These are phyloP conservation scores for Penicillium sp. DNA, from an alignment of 2,329 filamentous ascomycete species.

Conservation along the genomic window DNA sequence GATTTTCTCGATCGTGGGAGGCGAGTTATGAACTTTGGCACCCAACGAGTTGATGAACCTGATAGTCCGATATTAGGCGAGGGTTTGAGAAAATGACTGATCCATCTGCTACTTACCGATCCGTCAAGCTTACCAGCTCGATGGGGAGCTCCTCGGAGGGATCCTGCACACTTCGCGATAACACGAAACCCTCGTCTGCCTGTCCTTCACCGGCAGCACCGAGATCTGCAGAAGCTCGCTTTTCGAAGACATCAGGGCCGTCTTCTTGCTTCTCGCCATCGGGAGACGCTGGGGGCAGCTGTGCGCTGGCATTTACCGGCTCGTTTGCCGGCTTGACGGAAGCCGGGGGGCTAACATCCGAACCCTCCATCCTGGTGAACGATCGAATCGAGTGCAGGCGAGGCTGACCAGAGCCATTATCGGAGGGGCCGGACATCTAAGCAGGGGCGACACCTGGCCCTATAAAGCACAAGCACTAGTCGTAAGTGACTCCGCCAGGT, in stretches of 20 bases:
- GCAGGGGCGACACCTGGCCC: slow-evolving; percentile 25
- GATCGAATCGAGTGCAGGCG: slow-evolving; percentile 29
- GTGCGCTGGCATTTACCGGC: slow-evolving; percentile 23
- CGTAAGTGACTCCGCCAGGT: slow-evolving; percentile 19
- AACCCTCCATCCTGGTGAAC: slow-evolving; percentile 34
- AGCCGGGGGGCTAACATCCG: slow-evolving; percentile 22
- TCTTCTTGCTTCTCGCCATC: slow-evolving; percentile 26
- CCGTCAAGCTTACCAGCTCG: slow-evolving; percentile 84
- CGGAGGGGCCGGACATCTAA: slow-evolving; percentile 23
- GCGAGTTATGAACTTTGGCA: slow-evolving; percentile 80
- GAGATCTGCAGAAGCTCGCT: slow-evolving; percentile 35
- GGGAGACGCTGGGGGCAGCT: slow-evolving; percentile 21
- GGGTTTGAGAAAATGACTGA: not conserved
- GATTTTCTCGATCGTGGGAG: slow-evolving; percentile 77
- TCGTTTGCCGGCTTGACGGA: slow-evolving; percentile 27
- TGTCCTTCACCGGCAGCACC: slow-evolving; percentile 31
- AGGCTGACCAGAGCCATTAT: slow-evolving; percentile 25
- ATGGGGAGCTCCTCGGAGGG: slow-evolving; percentile 89
- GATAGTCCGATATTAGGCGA: slow-evolving; percentile 6
- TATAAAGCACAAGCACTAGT: slow-evolving; percentile 25
- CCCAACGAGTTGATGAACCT: slow-evolving; percentile 90
- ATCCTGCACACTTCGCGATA: slow-evolving; percentile 51
- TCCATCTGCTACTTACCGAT: slow-evolving; percentile 59
- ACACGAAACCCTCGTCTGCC: slow-evolving; percentile 34
- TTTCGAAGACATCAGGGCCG: slow-evolving; percentile 47